These are phyloP conservation scores for Celoporthe dispersa DNA, from an alignment of 2,329 filamentous ascomycete genomes.

Conservation along the genomic window DNA sequence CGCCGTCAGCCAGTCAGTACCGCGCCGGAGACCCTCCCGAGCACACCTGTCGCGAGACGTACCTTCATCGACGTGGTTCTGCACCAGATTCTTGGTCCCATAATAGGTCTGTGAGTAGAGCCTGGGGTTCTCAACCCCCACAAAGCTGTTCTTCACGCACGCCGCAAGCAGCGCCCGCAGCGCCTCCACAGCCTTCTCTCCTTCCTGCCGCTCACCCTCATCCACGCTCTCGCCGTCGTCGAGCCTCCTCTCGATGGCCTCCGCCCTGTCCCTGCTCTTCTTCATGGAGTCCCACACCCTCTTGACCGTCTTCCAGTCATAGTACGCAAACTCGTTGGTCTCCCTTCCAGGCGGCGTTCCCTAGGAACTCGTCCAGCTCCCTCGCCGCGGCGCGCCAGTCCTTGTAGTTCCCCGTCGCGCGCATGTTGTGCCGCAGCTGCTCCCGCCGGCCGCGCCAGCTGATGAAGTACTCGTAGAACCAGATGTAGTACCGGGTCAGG, in stretches of 20 bases:
- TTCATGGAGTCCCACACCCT: slow-evolving; percentile 78
- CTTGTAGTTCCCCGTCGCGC: slow-evolving; percentile 72
- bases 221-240: slow-evolving; percentile 45
- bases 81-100: slow-evolving; percentile 93
- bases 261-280: slow-evolving; percentile 63
- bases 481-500: slow-evolving; percentile 85
- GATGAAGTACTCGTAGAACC: slow-evolving; percentile 86
- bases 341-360: slow-evolving; percentile 81
- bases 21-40: no score
- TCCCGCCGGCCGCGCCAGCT: slow-evolving; percentile 86
- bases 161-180: slow-evolving; percentile 80
- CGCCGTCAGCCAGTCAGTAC: slow-evolving; percentile 27
- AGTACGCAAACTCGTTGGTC: slow-evolving; percentile 79
- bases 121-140: slow-evolving; percentile 88
- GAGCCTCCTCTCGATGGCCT: slow-evolving; percentile 47
- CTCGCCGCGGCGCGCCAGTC: slow-evolving; percentile 85
- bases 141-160: slow-evolving; percentile 97
- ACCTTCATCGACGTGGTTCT: slow-evolving; percentile 87
- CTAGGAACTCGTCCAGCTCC: slow-evolving; percentile 78
- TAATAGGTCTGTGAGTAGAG: slow-evolving; percentile 98
- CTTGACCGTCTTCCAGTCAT: slow-evolving; percentile 83
- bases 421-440: slow-evolving; percentile 70
- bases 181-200: slow-evolving; percentile 68
- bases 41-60: slow-evolving; percentile 23
- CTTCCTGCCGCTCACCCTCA: slow-evolving; percentile 40